phyloP scores from a whole-genome alignment of 495 filamentous ascomycete genomes.

The Penicillium steckii region DNA sequence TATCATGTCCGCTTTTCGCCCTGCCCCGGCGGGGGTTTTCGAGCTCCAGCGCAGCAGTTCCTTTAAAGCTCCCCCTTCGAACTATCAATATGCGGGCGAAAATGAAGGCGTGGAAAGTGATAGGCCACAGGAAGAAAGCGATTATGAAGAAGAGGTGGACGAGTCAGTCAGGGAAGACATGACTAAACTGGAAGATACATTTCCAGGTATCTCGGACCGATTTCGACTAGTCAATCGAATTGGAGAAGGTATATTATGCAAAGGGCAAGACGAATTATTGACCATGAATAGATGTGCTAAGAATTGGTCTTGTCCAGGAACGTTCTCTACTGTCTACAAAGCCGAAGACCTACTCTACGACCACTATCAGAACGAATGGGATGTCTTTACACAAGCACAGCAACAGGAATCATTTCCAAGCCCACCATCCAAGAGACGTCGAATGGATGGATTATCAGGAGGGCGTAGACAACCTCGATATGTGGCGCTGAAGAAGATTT shows the following conservation, averaged over 20 bases:
- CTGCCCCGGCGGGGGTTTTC: constrained; percentile 24
- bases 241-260: constrained; percentile 69
- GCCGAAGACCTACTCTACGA: constrained; percentile 94
- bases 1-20: constrained; percentile 30
- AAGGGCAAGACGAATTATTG: neutral
- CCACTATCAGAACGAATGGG: constrained; percentile 82
- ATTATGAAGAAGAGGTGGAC: constrained; percentile 60
- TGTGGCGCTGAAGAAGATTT: constrained; percentile 98
- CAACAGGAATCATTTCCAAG: constrained; percentile 61
- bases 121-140: constrained; percentile 8
- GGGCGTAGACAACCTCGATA: constrained; percentile 58
- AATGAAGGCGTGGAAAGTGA: constrained; percentile 30
- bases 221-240: constrained; percentile 96
- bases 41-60: constrained; percentile 21
- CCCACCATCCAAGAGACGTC: constrained; percentile 54
- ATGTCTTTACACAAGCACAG: constrained; percentile 58
- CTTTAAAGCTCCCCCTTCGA: constrained; percentile 7
- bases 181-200: constrained; percentile 74
- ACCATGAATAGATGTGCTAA: constrained; percentile 3
- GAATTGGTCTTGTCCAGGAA: constrained; percentile 53
- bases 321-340: constrained; percentile 98
- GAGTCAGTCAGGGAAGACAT: constrained; percentile 79
- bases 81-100: constrained; percentile 21
- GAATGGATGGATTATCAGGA: constrained; percentile 31
- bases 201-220: constrained; percentile 74